These are phyloP conservation scores for Iris pallida DNA, from an alignment of 116 monocot species.

Conservation along the genomic window DNA sequence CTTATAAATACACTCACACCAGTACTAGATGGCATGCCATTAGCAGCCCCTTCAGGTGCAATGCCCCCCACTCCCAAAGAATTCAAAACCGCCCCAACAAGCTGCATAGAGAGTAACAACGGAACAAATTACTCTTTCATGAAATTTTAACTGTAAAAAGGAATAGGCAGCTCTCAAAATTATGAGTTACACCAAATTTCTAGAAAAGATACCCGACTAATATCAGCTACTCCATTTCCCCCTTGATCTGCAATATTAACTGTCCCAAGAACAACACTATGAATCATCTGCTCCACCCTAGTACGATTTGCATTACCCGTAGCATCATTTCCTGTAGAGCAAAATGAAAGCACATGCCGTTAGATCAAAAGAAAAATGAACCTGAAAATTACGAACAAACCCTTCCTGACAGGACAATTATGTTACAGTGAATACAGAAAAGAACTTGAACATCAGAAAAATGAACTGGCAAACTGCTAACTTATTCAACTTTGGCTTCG, in stretches of 20 bases:
- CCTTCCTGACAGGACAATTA: too few species aligned
- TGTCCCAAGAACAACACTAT: constrained; percentile 63
- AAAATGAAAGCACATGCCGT: not conserved
- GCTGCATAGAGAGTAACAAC: constrained; percentile 36
- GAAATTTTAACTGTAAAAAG: not conserved
- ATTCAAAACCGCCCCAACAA: constrained; percentile 68
- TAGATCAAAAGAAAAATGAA: not conserved
- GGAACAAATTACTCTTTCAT: not conserved
- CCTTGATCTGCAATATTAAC: constrained; percentile 50
- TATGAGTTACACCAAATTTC: not conserved
- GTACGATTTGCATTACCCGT: constrained; percentile 27
- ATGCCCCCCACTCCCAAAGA: constrained; percentile 45
- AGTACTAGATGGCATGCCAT: constrained; percentile 32
- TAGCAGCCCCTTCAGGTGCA: constrained; percentile 15
- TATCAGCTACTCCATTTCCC: constrained; percentile 42
- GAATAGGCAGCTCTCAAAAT: not conserved
- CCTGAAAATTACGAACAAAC: too few species aligned
- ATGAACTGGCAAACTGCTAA: too few species aligned
- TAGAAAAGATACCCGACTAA: constrained; percentile 54
- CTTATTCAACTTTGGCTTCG: too few species aligned
- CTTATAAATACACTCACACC: constrained; percentile 19
- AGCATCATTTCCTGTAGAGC: constrained; percentile 44
- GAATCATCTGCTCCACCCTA: constrained; percentile 50
- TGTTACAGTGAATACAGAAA: too few species aligned
- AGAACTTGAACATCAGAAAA: too few species aligned